Evolutionary conservation across 805 yeast genomes (phyloP), one percentile per base, ranked within the genome.

Genomic region (Yarrowia bubula): DNA sequence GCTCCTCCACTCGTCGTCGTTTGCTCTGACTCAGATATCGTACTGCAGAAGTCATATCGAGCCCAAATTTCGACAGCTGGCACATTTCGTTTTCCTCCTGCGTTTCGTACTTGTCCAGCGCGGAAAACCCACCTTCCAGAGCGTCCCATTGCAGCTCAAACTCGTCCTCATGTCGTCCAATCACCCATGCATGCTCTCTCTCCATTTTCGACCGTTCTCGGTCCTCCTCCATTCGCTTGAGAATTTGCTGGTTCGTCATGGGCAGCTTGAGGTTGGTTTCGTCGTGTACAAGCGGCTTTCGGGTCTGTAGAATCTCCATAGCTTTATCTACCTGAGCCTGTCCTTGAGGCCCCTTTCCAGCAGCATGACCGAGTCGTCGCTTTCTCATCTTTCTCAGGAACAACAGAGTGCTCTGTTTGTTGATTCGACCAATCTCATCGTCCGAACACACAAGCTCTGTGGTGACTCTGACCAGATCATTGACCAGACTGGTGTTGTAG

Each of bases 171-270:
- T 48, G 46, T 22, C 69, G 61, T 33, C 68, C 71, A 0, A 88
- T 85, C 9, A 86, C 81, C 96, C 97, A 91, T 22, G 86, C 79
- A 10, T 82, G 84, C 71, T 93, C 98, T 70, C 92, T 91, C 13
- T 88, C 83, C 68, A 89, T 82, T 73, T 93, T 93, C 71, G 90
- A 50, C 46, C 96, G 79, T 73, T 93, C 99, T 69, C 99, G 79
- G 73, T 93, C 98, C 68, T 88, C 92, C 73, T 93, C 98, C 87
- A 93, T 91, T 67, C 98, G 78, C 41, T 84, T 81, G 15, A 91
- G 73, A 15, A 89, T 85, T 69, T 87, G 90, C 53, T 84, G 81
- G 38, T 72, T 72, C 1, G 80, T 70, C 32, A 69, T 62, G 18
- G 64, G 50, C 37, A 44, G 50, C 13, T 58, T 44, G 51, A 58